Conservation (phyloP, 2,329 filamentous ascomycete species). For the Leptographium flavum region DNA sequence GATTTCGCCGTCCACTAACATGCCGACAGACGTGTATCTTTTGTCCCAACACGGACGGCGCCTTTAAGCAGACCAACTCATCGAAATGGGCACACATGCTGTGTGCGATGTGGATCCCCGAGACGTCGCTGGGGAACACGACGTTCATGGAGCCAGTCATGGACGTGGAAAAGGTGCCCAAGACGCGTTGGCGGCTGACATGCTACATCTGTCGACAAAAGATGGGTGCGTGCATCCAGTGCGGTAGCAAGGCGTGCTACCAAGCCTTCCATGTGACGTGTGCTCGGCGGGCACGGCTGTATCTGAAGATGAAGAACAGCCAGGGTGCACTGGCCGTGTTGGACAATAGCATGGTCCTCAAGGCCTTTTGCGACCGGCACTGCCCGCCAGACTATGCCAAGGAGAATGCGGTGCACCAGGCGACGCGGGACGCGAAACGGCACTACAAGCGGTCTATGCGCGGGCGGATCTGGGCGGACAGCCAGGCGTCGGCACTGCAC, state of each 20-base stretch:
- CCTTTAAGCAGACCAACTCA: constrained; percentile 94
- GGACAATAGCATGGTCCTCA: constrained; percentile 67
- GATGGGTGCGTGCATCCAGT: constrained; percentile 98
- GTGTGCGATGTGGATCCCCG: constrained; percentile 97
- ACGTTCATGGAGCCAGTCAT: constrained; percentile 98
- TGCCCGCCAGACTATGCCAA: constrained; percentile 78
- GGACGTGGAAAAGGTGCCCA: constrained; percentile 94
- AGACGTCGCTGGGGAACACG: constrained; percentile 87
- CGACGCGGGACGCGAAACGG: constrained; percentile 69
- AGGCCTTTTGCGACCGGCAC: constrained; percentile 93
- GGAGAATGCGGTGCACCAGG: constrained; percentile 69
- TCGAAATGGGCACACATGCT: constrained; percentile 95
- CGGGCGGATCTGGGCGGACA: constrained; percentile 83
- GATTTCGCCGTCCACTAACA: not conserved
- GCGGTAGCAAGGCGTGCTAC: constrained; percentile 93
- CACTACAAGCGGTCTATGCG: constrained; percentile 87
- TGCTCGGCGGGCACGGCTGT: constrained; percentile 73
- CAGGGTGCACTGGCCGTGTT: constrained; percentile 66
- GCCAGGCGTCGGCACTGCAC: constrained; percentile 66
- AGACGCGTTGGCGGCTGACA: constrained; percentile 79
- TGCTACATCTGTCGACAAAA: constrained; percentile 96
- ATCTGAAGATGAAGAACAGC: constrained; percentile 90
- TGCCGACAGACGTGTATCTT: constrained; percentile 72
- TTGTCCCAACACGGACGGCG: constrained; percentile 92
- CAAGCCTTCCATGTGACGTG: constrained; percentile 96